phyloP scores from a whole-genome alignment of 2,329 filamentous ascomycete species.

The Ceratocystis harringtonii region DNA sequence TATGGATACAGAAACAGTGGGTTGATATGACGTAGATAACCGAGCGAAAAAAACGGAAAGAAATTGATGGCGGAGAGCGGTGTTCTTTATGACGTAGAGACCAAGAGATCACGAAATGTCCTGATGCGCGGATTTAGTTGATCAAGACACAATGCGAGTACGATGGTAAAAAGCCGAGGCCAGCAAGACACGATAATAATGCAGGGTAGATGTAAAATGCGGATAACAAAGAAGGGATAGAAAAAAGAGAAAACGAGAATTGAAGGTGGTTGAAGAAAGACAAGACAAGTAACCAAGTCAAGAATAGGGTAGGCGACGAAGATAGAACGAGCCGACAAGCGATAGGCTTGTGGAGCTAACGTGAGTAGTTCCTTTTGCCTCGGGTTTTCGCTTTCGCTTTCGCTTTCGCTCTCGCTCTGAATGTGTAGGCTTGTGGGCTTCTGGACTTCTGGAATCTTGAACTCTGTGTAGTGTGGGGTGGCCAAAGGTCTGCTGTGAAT shows the following conservation, averaged over 20 bases:
- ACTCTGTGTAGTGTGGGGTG: background rate
- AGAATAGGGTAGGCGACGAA: background rate
- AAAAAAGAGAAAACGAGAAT: background rate
- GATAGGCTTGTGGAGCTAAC: background rate
- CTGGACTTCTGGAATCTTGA: background rate
- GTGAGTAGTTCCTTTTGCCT: background rate
- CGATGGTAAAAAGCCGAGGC: background rate
- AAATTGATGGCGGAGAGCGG: background rate
- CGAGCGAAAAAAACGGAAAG: background rate
- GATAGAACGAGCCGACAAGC: background rate
- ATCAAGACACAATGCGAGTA: background rate
- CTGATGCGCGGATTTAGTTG: background rate
- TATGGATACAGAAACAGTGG: background rate
- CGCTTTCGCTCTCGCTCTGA: background rate
- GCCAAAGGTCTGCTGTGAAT: background rate
- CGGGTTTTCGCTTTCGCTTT: background rate
- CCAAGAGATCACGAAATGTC: background rate
- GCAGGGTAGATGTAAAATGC: background rate
- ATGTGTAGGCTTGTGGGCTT: background rate
- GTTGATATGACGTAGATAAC: background rate
- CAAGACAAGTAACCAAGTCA: background rate
- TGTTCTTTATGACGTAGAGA: slow-evolving; percentile 2
- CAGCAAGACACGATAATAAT: slow-evolving; percentile 12
- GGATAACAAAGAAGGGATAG: background rate
- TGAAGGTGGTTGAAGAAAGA: background rate